Percentiles rank a stretch among this genome's conserved stretches.
Conservation (phyloP, 2,329 filamentous ascomycete species). For the Calonectria hongkongensis region DNA sequence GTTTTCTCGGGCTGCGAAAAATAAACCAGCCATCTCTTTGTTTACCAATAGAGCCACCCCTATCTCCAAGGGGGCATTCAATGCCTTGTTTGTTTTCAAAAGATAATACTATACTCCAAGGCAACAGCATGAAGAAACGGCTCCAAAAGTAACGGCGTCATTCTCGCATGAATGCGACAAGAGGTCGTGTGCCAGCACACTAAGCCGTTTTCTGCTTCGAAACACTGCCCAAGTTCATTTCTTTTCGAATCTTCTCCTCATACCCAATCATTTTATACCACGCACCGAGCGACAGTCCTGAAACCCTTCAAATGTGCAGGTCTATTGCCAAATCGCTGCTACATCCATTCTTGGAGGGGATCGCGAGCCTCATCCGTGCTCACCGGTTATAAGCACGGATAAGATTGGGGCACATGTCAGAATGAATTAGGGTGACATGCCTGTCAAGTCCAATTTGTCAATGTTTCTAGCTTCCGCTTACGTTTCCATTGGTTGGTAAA, state of each 20-base stretch:
- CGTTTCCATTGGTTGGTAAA: not conserved
- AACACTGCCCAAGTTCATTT: not conserved
- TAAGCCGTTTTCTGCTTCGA: not conserved
- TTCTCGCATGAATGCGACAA: not conserved
- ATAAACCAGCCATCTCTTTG: not conserved
- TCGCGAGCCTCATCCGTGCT: constrained; percentile 18
- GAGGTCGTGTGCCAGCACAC: not conserved
- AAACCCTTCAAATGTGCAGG: constrained; percentile 9
- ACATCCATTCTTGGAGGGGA: not conserved
- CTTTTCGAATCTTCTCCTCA: not conserved
- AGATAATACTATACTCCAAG: too few species aligned
- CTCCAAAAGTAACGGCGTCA: not conserved
- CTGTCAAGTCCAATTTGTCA: not conserved
- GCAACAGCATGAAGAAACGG: not conserved
- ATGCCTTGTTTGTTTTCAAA: not conserved
- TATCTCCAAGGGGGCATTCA: not conserved
- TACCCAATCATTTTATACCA: constrained; percentile 7
- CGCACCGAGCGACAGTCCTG: not conserved
- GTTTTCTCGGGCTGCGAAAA: constrained; percentile 1
- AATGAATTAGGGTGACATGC: not conserved
- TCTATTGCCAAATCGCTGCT: not conserved
- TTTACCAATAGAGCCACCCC: not conserved
- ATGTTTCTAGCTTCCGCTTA: not conserved
- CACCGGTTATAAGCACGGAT: constrained; percentile 16
- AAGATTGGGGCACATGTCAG: constrained; percentile 12